phyloP scores from a whole-genome alignment of 1,139 yeast species.

The Taiozyma sp. region DNA sequence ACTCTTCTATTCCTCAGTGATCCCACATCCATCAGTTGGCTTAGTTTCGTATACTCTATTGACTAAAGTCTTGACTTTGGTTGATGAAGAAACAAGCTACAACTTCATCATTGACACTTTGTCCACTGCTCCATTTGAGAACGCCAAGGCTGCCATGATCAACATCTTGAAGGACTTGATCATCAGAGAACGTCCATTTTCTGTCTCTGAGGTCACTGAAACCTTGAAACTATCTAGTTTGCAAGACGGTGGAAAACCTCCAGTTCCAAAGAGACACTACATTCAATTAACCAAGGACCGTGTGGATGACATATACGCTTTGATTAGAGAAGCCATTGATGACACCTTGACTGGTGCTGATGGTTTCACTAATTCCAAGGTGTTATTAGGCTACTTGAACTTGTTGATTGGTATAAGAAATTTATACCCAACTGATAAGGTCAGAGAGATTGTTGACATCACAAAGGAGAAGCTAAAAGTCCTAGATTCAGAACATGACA shows the following conservation, averaged over 20 bases:
- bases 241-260: slow-evolving; percentile 11
- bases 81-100: slow-evolving; percentile 55
- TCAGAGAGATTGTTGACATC: slow-evolving; percentile 15
- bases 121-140: slow-evolving; percentile 61
- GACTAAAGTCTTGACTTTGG: slow-evolving; percentile 48
- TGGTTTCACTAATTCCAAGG: slow-evolving; percentile 30
- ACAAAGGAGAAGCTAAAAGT: slow-evolving; percentile 7
- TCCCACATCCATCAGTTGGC: slow-evolving; percentile 24
- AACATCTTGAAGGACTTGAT: slow-evolving; percentile 66
- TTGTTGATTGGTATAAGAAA: slow-evolving; percentile 42
- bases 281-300: slow-evolving; percentile 37
- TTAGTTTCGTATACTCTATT: slow-evolving; percentile 40
- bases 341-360: slow-evolving; percentile 28
- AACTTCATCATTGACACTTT: slow-evolving; percentile 63
- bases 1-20: slow-evolving; percentile 33
- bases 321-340: slow-evolving; percentile 33
- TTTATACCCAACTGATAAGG: slow-evolving; percentile 24
- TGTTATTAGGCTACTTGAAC: slow-evolving; percentile 51
- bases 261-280: slow-evolving; percentile 32
- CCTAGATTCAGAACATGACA: slow-evolving; percentile 21
- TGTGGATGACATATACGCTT: slow-evolving; percentile 34
- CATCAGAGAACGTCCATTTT: slow-evolving; percentile 25
- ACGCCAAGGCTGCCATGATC: slow-evolving; percentile 53
- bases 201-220: slow-evolving; percentile 11
- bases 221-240: slow-evolving; percentile 5